phyloP scores from a whole-genome alignment of 805 yeast species.

The Hanseniaspora thailandica region DNA sequence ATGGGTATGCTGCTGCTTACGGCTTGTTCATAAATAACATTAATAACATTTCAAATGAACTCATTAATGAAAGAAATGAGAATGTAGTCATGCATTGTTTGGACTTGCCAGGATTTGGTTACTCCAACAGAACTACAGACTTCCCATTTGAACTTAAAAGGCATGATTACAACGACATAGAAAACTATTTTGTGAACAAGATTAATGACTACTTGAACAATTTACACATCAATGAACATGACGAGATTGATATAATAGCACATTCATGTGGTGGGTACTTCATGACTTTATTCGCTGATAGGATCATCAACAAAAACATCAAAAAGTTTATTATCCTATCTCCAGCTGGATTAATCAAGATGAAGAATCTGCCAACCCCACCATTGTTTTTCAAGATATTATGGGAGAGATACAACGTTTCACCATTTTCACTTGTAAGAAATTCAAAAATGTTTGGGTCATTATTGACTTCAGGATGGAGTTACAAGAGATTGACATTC shows the following conservation, averaged over 20 bases:
- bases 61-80: slow-evolving; percentile 29
- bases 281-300: slow-evolving; percentile 53
- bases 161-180: slow-evolving; percentile 17
- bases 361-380: slow-evolving; percentile 32
- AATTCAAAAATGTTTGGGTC: slow-evolving; percentile 75
- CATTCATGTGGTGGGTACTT: slow-evolving; percentile 92
- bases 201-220: neutral
- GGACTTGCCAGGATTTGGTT: slow-evolving; percentile 84
- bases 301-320: slow-evolving; percentile 43
- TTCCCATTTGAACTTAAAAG: slow-evolving; percentile 35
- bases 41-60: slow-evolving; percentile 34
- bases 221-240: slow-evolving; percentile 12
- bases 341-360: slow-evolving; percentile 73
- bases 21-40: slow-evolving; percentile 74
- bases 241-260: slow-evolving; percentile 51
- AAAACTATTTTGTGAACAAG: neutral
- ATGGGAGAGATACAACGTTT: slow-evolving; percentile 69
- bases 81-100: slow-evolving; percentile 73
- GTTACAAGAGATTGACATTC: slow-evolving; percentile 61
- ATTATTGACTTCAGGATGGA: slow-evolving; percentile 78
- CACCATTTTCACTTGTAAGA: slow-evolving; percentile 76
- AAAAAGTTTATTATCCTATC: slow-evolving; percentile 65
- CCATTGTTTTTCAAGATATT: slow-evolving; percentile 69
- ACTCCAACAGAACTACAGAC: slow-evolving; percentile 60
- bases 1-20: slow-evolving; percentile 91